Percentiles rank a stretch among this genome's conserved stretches.
phyloP scores from a whole-genome alignment of 23 red algal genomes.

The Gracilariopsis chorda region DNA sequence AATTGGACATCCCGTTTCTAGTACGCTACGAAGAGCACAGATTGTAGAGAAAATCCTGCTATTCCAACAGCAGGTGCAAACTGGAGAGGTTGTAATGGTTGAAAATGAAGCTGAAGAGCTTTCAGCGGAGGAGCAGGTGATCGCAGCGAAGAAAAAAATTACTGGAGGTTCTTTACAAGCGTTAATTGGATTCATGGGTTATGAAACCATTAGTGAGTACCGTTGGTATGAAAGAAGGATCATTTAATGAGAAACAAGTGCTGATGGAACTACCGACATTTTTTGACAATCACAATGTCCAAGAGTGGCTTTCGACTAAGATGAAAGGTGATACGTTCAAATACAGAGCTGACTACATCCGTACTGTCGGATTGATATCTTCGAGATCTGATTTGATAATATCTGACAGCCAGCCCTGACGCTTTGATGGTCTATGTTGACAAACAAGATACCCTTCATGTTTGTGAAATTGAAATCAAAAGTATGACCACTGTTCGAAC shows the following conservation, averaged over 20 bases:
- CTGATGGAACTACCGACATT: neutral
- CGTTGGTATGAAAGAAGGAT: neutral
- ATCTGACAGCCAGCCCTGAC: neutral
- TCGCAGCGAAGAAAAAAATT: too few species aligned
- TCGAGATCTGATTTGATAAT: neutral
- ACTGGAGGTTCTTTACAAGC: too few species aligned
- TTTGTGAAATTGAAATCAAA: neutral
- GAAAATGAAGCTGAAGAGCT: too few species aligned
- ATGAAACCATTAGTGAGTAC: constrained; percentile 7
- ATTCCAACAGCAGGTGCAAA: too few species aligned
- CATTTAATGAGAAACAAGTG: neutral
- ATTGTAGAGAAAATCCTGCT: neutral
- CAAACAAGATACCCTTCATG: neutral
- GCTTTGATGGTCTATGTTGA: neutral
- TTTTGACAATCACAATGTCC: neutral
- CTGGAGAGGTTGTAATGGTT: too few species aligned
- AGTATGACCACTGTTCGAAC: neutral
- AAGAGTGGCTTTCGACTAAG: too few species aligned
- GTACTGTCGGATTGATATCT: neutral
- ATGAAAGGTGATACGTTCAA: too few species aligned
- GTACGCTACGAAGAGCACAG: too few species aligned
- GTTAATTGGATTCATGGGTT: neutral
- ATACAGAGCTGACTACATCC: neutral
- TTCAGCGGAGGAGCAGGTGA: too few species aligned
- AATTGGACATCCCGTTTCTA: too few species aligned